Percentiles rank a stretch among this genome's conserved stretches.
Conservation (phyloP, 2,329 filamentous ascomycete genomes). For the Sporothrix euskadiensis region DNA sequence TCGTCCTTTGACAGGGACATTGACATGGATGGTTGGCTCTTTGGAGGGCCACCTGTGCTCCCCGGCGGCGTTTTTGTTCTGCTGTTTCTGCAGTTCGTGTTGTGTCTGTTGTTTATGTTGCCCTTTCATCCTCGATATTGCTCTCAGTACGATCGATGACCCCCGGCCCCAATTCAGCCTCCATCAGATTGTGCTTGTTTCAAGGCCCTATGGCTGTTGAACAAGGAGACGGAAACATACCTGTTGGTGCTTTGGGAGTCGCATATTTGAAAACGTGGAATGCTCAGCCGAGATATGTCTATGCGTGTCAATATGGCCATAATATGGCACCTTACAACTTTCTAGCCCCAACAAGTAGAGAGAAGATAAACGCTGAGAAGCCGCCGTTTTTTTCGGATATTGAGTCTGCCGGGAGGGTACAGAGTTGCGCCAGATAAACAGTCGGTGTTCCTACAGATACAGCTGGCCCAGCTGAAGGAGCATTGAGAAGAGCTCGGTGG, state of each 20-base stretch:
- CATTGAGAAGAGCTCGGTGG: background rate
- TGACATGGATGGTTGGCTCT: background rate
- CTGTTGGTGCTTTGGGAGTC: no score
- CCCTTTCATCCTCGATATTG: background rate
- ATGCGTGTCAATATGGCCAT: background rate
- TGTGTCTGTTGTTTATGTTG: background rate
- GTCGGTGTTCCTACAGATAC: background rate
- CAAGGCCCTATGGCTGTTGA: slow-evolving; percentile 5
- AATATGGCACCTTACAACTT: background rate
- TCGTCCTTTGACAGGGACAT: background rate
- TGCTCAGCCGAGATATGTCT: background rate
- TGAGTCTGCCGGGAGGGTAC: background rate
- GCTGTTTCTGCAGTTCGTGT: background rate
- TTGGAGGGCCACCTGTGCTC: background rate
- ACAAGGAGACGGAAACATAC: background rate
- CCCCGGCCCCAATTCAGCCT: background rate
- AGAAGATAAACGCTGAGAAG: background rate
- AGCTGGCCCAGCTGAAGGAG: background rate
- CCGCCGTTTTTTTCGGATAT: background rate
- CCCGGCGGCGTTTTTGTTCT: background rate
- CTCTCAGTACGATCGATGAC: background rate
- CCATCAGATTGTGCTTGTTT: background rate
- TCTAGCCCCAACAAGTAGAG: background rate
- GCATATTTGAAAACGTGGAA: background rate
- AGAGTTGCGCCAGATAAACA: background rate